phyloP scores from a whole-genome alignment of 2,329 filamentous ascomycete species.

The Exophiala viscosa region DNA sequence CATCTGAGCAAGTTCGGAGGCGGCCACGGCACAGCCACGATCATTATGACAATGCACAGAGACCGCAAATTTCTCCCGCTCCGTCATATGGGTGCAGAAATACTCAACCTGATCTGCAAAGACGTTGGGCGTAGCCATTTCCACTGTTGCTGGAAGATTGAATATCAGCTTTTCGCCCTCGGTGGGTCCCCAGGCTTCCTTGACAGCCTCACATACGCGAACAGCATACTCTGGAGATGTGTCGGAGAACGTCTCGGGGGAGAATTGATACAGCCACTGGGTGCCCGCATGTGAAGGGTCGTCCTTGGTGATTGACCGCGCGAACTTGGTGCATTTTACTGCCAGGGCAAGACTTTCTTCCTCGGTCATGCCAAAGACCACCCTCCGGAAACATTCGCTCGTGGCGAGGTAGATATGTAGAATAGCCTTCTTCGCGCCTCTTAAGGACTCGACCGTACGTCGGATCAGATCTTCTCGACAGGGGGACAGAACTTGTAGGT shows the following conservation, averaged over 20 bases:
- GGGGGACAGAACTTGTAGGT: constrained; percentile 85
- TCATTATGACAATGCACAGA: constrained; percentile 95
- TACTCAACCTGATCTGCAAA: constrained; percentile 97
- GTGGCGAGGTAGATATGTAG: constrained; percentile 95
- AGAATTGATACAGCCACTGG: constrained; percentile 52
- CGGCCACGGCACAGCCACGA: constrained; percentile 81
- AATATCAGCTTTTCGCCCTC: constrained; percentile 80
- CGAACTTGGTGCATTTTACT: constrained; percentile 79
- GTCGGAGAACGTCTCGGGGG: constrained; percentile 73
- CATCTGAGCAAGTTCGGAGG: constrained; percentile 92
- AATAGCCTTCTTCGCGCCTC: constrained; percentile 87
- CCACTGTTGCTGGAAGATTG: constrained; percentile 93
- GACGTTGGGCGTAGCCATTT: constrained; percentile 90
- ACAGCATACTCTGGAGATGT: constrained; percentile 79
- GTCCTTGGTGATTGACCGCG: constrained; percentile 84
- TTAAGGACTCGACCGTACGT: constrained; percentile 81
- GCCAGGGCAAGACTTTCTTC: constrained; percentile 78
- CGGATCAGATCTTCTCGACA: constrained; percentile 88
- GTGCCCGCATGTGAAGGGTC: constrained; percentile 57
- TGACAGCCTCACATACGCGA: constrained; percentile 85
- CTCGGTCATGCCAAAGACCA: constrained; percentile 85
- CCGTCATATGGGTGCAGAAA: constrained; percentile 80
- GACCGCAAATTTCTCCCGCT: constrained; percentile 82
- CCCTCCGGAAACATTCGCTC: constrained; percentile 87
- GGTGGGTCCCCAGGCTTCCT: constrained; percentile 83